Base-by-base conservation (phyloP, 768 basidiomycete genomes). In the Mycena pura region DNA sequence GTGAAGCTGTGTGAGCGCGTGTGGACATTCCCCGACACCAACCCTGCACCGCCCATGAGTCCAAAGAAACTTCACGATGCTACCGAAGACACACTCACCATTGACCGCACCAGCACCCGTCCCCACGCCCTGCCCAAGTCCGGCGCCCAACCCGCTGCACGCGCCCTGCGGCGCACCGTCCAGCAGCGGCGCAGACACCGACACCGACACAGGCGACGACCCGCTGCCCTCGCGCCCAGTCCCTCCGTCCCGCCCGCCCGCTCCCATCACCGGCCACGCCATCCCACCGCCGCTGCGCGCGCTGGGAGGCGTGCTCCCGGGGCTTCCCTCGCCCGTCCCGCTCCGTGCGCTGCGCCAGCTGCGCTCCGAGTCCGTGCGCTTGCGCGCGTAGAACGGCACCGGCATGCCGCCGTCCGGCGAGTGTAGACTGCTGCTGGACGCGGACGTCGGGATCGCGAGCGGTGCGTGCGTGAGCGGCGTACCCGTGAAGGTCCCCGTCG, bases 1-100 rank as follows among this genome's bases (percentile, higher is more conserved):
- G 89, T 86, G 64, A 91, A 90, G 2, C 89, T 84, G 63, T 89
- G 87, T 27, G 85, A 88, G 40, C 89, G 85, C 32, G 82, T 80
- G 68, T 86, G 90, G 22, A 84, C 84, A 57, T 84, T 77, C 70
- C 52, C 57, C 44, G 49, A 10, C 22, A 17, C 36, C 36, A 44
- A 43, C 36, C 40, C 19, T 38, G 38, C 32, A 25, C 27, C 28
- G 11, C 29, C 49, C n/a, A n/a, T n/a, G n/a, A n/a, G n/a, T n/a
- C n/a, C n/a, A n/a, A n/a, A n/a, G n/a, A n/a, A n/a, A n/a, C n/a
- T n/a, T n/a, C n/a, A n/a, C n/a, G n/a, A n/a, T n/a, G n/a, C n/a
- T n/a, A n/a, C n/a, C 21, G 28, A 38, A 43, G 25, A 41, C 22
- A 14, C 5, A 48, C 45, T 5, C 14, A 54, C 44, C 51, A n/a